These are phyloP conservation scores for Mucor velutinosus DNA, from an alignment of 371 early-diverging fungal genomes.

Conservation along the genomic window DNA sequence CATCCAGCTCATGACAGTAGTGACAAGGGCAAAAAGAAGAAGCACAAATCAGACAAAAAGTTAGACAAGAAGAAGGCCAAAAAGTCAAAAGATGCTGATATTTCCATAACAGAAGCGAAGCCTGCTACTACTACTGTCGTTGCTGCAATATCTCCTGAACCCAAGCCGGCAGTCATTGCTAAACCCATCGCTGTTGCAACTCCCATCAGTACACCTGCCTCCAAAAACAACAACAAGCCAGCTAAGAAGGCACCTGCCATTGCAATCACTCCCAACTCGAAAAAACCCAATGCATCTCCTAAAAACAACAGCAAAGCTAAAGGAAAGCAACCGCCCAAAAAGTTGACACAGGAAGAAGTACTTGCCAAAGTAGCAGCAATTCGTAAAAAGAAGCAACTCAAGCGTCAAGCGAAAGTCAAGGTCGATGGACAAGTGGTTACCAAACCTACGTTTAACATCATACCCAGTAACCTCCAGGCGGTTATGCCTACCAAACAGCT, in stretches of 20 bases:
- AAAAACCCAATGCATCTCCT: background rate
- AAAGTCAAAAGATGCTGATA: conserved; percentile 10
- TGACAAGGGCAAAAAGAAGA: background rate
- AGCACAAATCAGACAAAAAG: conserved; percentile 14
- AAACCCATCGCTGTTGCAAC: background rate
- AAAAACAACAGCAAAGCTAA: conserved; percentile 12
- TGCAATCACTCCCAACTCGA: background rate
- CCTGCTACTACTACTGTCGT: background rate
- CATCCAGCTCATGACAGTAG: conserved; percentile 7
- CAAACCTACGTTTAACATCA: conserved; percentile 25
- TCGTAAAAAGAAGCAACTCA: conserved; percentile 30
- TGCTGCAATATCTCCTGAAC: background rate
- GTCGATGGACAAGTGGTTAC: conserved; percentile 20
- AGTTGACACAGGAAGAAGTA: conserved; percentile 15
- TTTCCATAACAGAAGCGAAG: background rate
- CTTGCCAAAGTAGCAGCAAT: conserved; percentile 22
- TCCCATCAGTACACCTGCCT: background rate
- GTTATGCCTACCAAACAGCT: conserved; percentile 25
- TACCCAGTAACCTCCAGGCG: conserved; percentile 17
- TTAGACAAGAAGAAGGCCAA: conserved; percentile 11
- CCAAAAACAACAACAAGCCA: conserved; percentile 5
- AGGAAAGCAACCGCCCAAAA: conserved; percentile 3
- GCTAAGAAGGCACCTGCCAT: background rate
- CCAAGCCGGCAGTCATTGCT: background rate
- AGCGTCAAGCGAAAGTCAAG: conserved; percentile 10